Evolutionary conservation across 2,329 filamentous ascomycete species (phyloP), one percentile per base, ranked within the genome.

Genomic region (Trichoderma polysporum): DNA sequence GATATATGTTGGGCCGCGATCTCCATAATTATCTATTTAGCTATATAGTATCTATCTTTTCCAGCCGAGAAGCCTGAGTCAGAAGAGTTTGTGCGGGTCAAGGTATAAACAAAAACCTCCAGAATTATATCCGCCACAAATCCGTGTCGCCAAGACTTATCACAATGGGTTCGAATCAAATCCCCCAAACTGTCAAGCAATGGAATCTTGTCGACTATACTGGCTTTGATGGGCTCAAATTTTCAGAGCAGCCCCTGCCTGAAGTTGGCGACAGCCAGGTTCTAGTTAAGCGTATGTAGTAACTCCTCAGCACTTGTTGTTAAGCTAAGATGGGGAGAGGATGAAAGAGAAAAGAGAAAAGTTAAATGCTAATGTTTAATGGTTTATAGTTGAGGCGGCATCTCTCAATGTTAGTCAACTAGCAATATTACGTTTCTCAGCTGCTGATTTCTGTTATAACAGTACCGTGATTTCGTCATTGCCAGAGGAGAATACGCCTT

Each of bases 181-280:
- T 49, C 13, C 64, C 64, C 13, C 10, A 66, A 37, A 87, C 83
- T 0, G 85, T 83, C 69, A 82, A 82, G 76, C 80, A 85, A 75
- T 91, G 88, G 88, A 80, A 76, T 35, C 75, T 90, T 50, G 77
- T 79, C 37, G 56, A 22, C 17, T 22, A 56, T 25, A 25, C 22
- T 47, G 83, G 82, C 71, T 90, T 92, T 72, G 86, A 91, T 54
- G 81, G 81, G 49, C 81, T 93, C 45, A 77, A 82, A 72, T 84
- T 86, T 71, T 78, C 83, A 68, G 82, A 87, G 71, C 79, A 84
- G 56, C 82, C 83, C 1, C 73, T 92, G 2, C 88, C 89, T 15
- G 78, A 86, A 70, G 74, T 90, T 1, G 90, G 90, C 54, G 90
- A 92, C 64, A 85, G 86, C 69, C 88, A 94, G 29, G 90, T 93